A percentile compares a stretch with the other conserved stretches of the same genome.
Conservation (phyloP, 345 rosid species). For the Turritis glabra region DNA sequence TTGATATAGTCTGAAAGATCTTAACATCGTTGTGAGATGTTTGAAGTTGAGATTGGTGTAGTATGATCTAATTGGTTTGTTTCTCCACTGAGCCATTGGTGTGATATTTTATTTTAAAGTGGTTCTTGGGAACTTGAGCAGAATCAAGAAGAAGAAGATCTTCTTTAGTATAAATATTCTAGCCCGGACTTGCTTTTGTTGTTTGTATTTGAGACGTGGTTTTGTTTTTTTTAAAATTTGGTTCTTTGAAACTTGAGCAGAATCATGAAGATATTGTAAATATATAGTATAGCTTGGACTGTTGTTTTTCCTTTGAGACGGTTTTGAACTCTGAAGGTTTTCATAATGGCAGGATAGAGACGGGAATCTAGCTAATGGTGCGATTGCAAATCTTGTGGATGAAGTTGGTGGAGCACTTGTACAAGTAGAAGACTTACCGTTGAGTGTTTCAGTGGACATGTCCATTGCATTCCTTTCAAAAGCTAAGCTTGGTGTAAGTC, state of each 20-base stretch:
- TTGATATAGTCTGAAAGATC: no score
- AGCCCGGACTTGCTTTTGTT: neutral
- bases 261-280: neutral
- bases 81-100: neutral
- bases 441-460: conserved; percentile 87
- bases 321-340: conserved; percentile 1
- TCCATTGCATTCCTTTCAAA: conserved; percentile 69
- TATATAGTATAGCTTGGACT: neutral
- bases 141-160: neutral
- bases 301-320: neutral
- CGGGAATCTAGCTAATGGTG: conserved; percentile 77
- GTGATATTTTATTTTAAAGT: neutral
- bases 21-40: no score
- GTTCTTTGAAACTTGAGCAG: neutral
- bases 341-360: conserved; percentile 57
- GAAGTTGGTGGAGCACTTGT: conserved; percentile 79
- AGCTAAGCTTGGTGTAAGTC: conserved; percentile 64
- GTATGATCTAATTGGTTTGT: neutral
- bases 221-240: neutral
- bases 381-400: conserved; percentile 84
- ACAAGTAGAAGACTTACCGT: conserved; percentile 59
- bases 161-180: neutral
- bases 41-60: neutral
- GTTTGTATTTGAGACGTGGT: neutral
- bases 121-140: neutral